phyloP scores from a whole-genome alignment of 176 grass and related monocot species.

The Paspalum notatum region DNA sequence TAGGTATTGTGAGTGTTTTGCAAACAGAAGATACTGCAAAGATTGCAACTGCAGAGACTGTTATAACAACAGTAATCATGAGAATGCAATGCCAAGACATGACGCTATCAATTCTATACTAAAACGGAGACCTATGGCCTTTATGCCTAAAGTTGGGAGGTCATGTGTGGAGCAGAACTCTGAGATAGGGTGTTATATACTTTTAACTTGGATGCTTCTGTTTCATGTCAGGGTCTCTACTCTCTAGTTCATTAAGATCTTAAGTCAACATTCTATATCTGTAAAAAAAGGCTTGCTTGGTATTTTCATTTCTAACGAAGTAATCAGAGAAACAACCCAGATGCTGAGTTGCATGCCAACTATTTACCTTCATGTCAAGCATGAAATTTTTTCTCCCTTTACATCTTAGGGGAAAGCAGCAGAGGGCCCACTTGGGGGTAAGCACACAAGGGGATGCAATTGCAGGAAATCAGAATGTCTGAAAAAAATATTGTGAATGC shows the following conservation, averaged over 20 bases:
- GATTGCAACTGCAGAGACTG: slow-evolving; percentile 54
- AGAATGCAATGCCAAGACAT: slow-evolving; percentile 38
- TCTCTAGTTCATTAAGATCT: neutral
- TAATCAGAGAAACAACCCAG: neutral
- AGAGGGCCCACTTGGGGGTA: slow-evolving; percentile 27
- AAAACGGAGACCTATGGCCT: slow-evolving; percentile 43
- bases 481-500: slow-evolving; percentile 58
- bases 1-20: slow-evolving; percentile 60
- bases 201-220: neutral
- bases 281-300: too few relatives aligned
- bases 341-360: slow-evolving; percentile 8
- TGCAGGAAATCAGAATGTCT: slow-evolving; percentile 56
- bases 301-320: neutral
- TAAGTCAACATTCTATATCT: too few relatives aligned
- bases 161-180: neutral
- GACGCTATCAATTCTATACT: slow-evolving; percentile 43
- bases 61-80: slow-evolving; percentile 43
- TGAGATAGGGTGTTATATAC: slow-evolving; percentile 17
- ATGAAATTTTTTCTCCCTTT: slow-evolving; percentile 1
- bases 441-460: slow-evolving; percentile 50
- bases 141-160: slow-evolving; percentile 41
- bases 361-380: neutral
- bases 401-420: slow-evolving; percentile 35
- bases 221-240: neutral
- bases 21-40: slow-evolving; percentile 43